phyloP scores from a whole-genome alignment of 345 rosid species.

The Melaleuca alternifolia region DNA sequence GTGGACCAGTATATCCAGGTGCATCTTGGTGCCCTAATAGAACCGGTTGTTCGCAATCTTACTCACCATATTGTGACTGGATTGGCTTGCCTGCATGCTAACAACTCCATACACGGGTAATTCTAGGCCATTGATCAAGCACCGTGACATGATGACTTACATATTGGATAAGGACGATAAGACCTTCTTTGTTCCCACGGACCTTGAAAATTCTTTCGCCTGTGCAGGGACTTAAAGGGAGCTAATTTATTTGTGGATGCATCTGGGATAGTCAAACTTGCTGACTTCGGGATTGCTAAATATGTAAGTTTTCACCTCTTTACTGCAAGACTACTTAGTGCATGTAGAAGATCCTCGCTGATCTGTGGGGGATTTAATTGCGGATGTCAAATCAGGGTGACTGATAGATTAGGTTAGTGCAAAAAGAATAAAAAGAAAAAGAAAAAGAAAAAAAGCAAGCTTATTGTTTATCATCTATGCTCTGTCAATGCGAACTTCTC shows the following conservation, averaged over 20 bases:
- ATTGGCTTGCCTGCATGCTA: conserved; percentile 1
- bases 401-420: not conserved
- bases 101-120: conserved; percentile 1
- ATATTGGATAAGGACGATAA: not conserved
- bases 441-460: not conserved
- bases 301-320: conserved; percentile 1
- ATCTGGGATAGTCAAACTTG: conserved; percentile 3
- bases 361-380: not conserved
- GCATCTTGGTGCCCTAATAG: not conserved
- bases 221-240: conserved; percentile 6
- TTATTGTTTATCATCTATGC: not conserved
- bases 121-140: not conserved
- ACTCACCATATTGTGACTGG: not conserved
- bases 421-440: no score
- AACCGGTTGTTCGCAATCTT: conserved; percentile 1
- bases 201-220: not conserved
- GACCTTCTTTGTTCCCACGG: not conserved
- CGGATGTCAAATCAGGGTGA: not conserved
- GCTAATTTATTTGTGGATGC: conserved; percentile 7
- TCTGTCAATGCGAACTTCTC: not conserved
- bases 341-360: not conserved
- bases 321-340: not conserved
- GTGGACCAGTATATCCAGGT: conserved; percentile 2
- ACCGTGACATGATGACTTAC: not conserved
- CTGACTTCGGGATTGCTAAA: conserved; percentile 13